Percentiles rank a stretch among this genome's conserved stretches.
Conservation (phyloP, 805 yeast genomes). For the Sugiyamaella boreocaroliniensis region DNA sequence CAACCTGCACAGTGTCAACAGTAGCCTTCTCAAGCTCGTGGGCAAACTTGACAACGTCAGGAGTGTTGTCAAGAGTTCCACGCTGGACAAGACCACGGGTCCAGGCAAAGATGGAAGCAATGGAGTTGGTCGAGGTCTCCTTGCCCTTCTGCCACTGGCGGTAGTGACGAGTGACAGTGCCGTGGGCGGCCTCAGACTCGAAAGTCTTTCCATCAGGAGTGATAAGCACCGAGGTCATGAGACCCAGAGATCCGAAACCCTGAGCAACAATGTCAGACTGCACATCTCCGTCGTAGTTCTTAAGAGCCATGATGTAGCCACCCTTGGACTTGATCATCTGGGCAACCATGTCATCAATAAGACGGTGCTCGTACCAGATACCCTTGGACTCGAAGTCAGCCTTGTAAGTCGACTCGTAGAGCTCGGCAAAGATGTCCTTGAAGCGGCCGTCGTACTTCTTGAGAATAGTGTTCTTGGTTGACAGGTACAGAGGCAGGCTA, state of each 20-base stretch:
- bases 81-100: slow-evolving; percentile 88
- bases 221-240: slow-evolving; percentile 94
- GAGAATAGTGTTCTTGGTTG: slow-evolving; percentile 92
- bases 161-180: slow-evolving; percentile 95
- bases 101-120: slow-evolving; percentile 97
- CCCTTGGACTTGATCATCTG: slow-evolving; percentile 96
- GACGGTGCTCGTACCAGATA: slow-evolving; percentile 95
- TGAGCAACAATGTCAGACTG: slow-evolving; percentile 96
- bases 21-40: slow-evolving; percentile 75
- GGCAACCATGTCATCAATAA: slow-evolving; percentile 98
- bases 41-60: slow-evolving; percentile 78
- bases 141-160: slow-evolving; percentile 95
- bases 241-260: slow-evolving; percentile 93
- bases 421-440: slow-evolving; percentile 83
- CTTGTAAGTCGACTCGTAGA: slow-evolving; percentile 68
- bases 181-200: slow-evolving; percentile 98
- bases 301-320: slow-evolving; percentile 91
- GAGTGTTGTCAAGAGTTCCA: slow-evolving; percentile 81
- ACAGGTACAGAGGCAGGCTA: slow-evolving; percentile 71
- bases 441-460: slow-evolving; percentile 92
- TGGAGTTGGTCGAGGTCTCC: slow-evolving; percentile 94
- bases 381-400: slow-evolving; percentile 64
- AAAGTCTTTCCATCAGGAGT: slow-evolving; percentile 96
- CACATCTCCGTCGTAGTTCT: slow-evolving; percentile 97
- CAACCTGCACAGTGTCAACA: slow-evolving; percentile 73